phyloP scores from a whole-genome alignment of 148 eudicot species.

The Silene latifolia region DNA sequence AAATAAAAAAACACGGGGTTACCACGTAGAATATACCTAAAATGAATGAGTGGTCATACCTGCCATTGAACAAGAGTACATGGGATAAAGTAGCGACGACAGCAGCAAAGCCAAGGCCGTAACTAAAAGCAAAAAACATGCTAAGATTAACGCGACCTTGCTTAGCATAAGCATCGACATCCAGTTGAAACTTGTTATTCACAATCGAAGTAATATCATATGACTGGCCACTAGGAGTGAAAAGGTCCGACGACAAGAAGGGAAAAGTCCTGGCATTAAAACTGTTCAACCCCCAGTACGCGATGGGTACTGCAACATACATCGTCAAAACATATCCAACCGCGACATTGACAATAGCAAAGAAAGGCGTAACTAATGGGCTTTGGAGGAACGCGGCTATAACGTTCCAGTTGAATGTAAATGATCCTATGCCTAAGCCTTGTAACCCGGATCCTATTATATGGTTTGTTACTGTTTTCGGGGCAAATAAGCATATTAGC shows the following conservation, averaged over 20 bases:
- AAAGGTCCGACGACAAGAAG: conserved; percentile 66
- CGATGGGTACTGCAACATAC: conserved; percentile 49
- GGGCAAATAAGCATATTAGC: conserved; percentile 56
- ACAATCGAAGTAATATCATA: conserved; percentile 62
- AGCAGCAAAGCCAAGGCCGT: conserved; percentile 88
- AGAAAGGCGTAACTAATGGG: conserved; percentile 72
- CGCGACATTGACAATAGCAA: conserved; percentile 58
- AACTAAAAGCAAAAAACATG: conserved; percentile 71
- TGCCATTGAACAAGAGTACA: conserved; percentile 73
- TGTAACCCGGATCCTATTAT: conserved; percentile 71
- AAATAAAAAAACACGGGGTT: too few species aligned
- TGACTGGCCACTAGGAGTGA: conserved; percentile 41
- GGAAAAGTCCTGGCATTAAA: conserved; percentile 61
- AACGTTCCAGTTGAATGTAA: conserved; percentile 68
- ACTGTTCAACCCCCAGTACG: conserved; percentile 66
- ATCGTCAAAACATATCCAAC: conserved; percentile 44
- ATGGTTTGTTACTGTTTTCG: conserved; percentile 66
- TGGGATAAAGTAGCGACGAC: conserved; percentile 72
- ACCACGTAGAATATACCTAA: too few species aligned
- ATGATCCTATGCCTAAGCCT: conserved; percentile 70
- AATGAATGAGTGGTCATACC: conserved; percentile 19
- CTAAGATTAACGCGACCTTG: conserved; percentile 68
- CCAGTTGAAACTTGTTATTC: conserved; percentile 65
- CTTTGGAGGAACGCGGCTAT: conserved; percentile 66
- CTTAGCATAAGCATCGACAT: conserved; percentile 39